Base-by-base conservation (phyloP, 2,329 filamentous ascomycete genomes). In the Knoxdaviesia proteae region DNA sequence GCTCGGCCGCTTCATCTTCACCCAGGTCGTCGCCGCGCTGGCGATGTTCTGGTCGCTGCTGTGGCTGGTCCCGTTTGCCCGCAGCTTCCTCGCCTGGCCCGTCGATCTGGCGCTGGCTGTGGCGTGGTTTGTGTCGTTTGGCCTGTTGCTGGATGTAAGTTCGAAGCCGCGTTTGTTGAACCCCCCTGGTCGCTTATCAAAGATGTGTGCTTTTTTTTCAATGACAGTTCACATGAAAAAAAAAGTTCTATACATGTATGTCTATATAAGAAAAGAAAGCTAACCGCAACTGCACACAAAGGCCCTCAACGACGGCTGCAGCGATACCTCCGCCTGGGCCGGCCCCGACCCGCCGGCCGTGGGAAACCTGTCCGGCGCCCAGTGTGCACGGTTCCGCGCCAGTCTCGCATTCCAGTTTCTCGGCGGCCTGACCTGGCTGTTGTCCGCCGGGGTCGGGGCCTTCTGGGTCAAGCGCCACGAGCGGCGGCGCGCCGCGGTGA, bases 371-470 rank as follows among this genome's bases (percentile, higher is more conserved):
- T 20, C 20, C 20, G 60, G 61, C 39, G 60, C 63, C 48, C 59
- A 67, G 39, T 88, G 81, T 57, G 66, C 71, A 45, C 69, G 74
- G 50, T 81, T 73, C 69, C 83, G 80, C 60, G 72, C 81, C 36
- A 65, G 72, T 47, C 69, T 82, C 50, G 79, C 79, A 5, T 84
- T 86, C 53, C 62, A 67, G 40, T 86, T 86, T 60, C 58, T 84
- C 43, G 77, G 75, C 3, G 77, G 77, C 44, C 66, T 81, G 49
- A 64, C 76, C 53, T 86, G 80, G 80, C 67, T 84, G 36, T 69
- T 64, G 8, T 80, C 74, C 39, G 68, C 67, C 10, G 52, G 79
- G 20, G 53, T 82, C 38, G 71, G 67, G 39, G 53, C 71, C 50
- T 62, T 69, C 53, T 73, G 68, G 68, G 61, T 68, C 20, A 64